Percentiles rank a stretch among this genome's conserved stretches.
These are phyloP conservation scores for Telfairia occidentalis DNA, from an alignment of 331 rosid species.

Conservation along the genomic window DNA sequence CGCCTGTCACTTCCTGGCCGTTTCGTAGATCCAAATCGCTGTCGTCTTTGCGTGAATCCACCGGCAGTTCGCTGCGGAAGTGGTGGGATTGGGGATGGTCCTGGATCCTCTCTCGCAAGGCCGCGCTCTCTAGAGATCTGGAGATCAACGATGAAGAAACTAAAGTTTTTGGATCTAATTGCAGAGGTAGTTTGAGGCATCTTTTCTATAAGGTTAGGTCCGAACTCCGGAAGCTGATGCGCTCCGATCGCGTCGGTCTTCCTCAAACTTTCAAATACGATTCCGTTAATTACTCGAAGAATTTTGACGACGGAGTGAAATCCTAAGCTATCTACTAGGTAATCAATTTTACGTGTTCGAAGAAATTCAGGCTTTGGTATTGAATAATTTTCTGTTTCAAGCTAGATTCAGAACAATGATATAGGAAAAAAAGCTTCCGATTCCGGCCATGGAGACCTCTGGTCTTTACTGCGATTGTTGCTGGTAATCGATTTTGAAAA, in stretches of 20 bases:
- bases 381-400: constrained; percentile 1
- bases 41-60: constrained; percentile 51
- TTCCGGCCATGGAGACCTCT: not conserved
- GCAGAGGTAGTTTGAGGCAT: constrained; percentile 60
- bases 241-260: constrained; percentile 39
- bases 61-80: constrained; percentile 44
- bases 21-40: constrained; percentile 49
- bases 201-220: constrained; percentile 53
- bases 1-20: constrained; percentile 40
- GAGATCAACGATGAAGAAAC: constrained; percentile 77
- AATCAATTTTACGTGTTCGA: not conserved
- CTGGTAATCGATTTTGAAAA: not conserved
- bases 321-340: not conserved
- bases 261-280: constrained; percentile 58
- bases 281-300: constrained; percentile 28
- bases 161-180: constrained; percentile 44
- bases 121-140: constrained; percentile 61
- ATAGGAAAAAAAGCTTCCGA: not conserved
- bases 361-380: not conserved
- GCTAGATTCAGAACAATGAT: not conserved
- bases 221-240: constrained; percentile 43
- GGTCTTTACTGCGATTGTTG: not conserved
- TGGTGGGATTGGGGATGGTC: constrained; percentile 83
- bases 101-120: constrained; percentile 67
- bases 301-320: constrained; percentile 27